Base-by-base conservation (phyloP, 164 flowering plant species). In the Vitis labrusca region DNA sequence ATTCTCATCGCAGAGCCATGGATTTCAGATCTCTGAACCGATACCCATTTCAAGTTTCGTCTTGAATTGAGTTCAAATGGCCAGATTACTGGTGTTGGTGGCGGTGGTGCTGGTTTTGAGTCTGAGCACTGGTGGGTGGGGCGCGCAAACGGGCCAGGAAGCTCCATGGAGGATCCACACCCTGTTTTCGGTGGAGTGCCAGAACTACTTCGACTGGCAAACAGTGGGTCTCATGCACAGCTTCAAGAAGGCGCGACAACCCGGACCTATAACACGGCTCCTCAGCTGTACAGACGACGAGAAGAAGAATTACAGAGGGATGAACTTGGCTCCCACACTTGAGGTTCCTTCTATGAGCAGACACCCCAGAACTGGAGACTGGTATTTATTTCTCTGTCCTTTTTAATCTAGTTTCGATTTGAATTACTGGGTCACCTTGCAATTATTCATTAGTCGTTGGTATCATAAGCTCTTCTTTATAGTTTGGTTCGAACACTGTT, bases 171-270 rank as follows among this genome's bases (percentile, higher is more conserved):
- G 98, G 87, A 86, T 93, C 76, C 99, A 93, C 84, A 96, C 99
- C 16, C 73, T 96, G 78, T 96, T 96, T 79, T 96, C 99, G 14
- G 98, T 94, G 68, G 98, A 93, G 72, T 96, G 99, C 71, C 93
- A 87, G 80, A 81, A 93, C 62, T 96, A 93, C 81, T 96, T 96
- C 74, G 99, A 96, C 73, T 96, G 99, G 99, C 99, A 96, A 66
- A 96, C 99, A 27, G 93, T 96, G 63, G 99, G 99, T 7, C 78
- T 96, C 57, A 83, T 96, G 84, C 91, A 92, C 48, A 96, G 99
- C 76, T 92, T 76, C 86, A 83, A 80, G 76, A 96, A 93, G 80
- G 86, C 98, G 61, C 76, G 70, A 9, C 99, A 95, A 71, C 95
- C 92, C 60, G 99, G 99, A 15, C 89, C 91, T 6, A 78, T 96